Percentiles rank a stretch among this genome's conserved stretches.
Evolutionary conservation across 139 green algal species (phyloP).

Genomic region (Chlorella sp.): DNA sequence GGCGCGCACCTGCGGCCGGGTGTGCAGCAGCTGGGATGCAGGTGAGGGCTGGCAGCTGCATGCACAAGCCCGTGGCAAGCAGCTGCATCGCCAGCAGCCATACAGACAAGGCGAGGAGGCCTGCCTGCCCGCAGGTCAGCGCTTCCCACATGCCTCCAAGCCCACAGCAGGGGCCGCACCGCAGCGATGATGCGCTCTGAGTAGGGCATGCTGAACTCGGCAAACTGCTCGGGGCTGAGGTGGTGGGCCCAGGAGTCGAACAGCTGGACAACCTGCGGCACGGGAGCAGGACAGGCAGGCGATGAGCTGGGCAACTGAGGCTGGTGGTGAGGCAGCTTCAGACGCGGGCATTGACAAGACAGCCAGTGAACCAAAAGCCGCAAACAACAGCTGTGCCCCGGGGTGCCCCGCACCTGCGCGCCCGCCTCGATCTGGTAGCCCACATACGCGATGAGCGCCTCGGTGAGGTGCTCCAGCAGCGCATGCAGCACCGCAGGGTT

Average conservation of each 20-base stretch:
- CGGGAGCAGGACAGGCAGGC: background rate
- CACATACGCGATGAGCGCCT: conserved; percentile 87
- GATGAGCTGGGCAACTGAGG: background rate
- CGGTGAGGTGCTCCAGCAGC: conserved; percentile 89
- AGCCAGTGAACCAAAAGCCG: too few species aligned
- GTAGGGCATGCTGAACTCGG: conserved; percentile 95
- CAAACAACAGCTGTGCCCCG: too few species aligned
- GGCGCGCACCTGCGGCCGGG: conserved; percentile 26
- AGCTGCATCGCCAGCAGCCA: too few species aligned
- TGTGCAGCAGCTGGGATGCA: too few species aligned
- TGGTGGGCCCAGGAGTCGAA: conserved; percentile 99
- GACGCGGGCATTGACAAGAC: too few species aligned
- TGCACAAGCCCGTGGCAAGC: too few species aligned
- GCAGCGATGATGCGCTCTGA: conserved; percentile 81
- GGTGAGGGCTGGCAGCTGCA: too few species aligned
- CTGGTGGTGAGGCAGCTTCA: background rate
- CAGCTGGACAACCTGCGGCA: conserved; percentile 89
- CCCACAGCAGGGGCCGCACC: conserved; percentile 41
- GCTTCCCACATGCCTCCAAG: too few species aligned
- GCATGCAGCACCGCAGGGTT: conserved; percentile 89
- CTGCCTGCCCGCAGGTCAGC: too few species aligned
- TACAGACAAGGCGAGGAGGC: too few species aligned
- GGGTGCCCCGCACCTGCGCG: conserved; percentile 73
- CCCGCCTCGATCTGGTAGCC: conserved; percentile 96
- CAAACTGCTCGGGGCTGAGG: conserved; percentile 90